Conservation (phyloP, 2,329 filamentous ascomycete genomes). For the Didymella pinodella region DNA sequence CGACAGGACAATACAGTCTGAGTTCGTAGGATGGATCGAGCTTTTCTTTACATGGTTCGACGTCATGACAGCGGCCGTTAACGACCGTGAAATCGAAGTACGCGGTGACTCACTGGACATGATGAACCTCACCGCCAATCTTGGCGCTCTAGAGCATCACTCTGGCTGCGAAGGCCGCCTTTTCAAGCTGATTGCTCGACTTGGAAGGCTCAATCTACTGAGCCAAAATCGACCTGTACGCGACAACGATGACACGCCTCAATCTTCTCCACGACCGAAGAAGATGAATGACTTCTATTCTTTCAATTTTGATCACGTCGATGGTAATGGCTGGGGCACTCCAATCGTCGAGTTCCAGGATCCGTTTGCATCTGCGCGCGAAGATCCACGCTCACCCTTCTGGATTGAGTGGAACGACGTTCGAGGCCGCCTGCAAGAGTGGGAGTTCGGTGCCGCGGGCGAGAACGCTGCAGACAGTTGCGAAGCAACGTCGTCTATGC, state of each 20-base stretch:
- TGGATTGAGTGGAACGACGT: constrained; percentile 88
- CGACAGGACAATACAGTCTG: constrained; percentile 65
- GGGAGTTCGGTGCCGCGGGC: constrained; percentile 68
- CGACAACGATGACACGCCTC: constrained; percentile 45
- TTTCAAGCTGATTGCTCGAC: constrained; percentile 84
- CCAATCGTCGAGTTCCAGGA: constrained; percentile 58
- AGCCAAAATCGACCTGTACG: constrained; percentile 69
- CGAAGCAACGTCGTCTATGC: constrained; percentile 35
- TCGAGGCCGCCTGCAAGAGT: constrained; percentile 76
- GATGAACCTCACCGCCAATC: constrained; percentile 69
- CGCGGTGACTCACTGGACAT: constrained; percentile 69
- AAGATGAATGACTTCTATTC: constrained; percentile 60
- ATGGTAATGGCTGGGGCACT: constrained; percentile 72
- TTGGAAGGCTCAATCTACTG: constrained; percentile 84
- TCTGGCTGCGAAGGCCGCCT: constrained; percentile 86
- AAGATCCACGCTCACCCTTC: constrained; percentile 69
- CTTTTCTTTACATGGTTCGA: constrained; percentile 95
- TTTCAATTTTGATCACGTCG: constrained; percentile 66
- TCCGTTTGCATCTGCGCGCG: constrained; percentile 54
- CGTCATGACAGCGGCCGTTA: constrained; percentile 88
- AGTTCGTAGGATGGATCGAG: constrained; percentile 88
- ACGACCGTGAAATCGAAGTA: constrained; percentile 87
- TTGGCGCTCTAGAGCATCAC: constrained; percentile 81
- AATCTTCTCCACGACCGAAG: constrained; percentile 44
- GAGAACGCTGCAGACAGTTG: constrained; percentile 37